These are phyloP conservation scores for Dictyostelium purpureum DNA, from an alignment of 78 protist genomes.

Conservation along the genomic window DNA sequence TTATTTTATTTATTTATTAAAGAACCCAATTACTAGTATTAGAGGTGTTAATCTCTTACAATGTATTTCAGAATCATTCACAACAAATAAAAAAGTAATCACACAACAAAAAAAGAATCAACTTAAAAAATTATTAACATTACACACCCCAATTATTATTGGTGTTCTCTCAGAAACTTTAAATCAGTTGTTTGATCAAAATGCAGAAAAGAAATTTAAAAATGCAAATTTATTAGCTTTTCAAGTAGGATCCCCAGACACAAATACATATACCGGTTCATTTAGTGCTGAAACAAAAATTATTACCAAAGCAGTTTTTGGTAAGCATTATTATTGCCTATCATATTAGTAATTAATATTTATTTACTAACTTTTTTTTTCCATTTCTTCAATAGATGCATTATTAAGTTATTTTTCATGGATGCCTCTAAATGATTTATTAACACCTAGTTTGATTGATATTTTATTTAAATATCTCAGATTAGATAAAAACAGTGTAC, in stretches of 20 bases:
- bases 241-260: constrained; percentile 70
- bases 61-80: constrained; percentile 48
- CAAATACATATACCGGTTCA: constrained; percentile 55
- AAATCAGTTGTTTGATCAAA: constrained; percentile 43
- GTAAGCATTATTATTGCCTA: constrained; percentile 2
- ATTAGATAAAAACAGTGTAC: constrained; percentile 34
- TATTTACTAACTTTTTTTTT: neutral
- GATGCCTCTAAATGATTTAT: constrained; percentile 58
- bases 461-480: constrained; percentile 62
- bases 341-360: neutral
- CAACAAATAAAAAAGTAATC: constrained; percentile 27
- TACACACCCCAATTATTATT: constrained; percentile 43
- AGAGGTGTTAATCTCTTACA: constrained; percentile 60
- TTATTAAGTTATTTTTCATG: constrained; percentile 61
- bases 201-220: constrained; percentile 38
- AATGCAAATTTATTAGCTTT: constrained; percentile 19
- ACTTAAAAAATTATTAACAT: constrained; percentile 10
- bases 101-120: constrained; percentile 21
- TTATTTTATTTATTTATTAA: neutral
- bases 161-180: constrained; percentile 4
- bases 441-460: constrained; percentile 50
- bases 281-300: constrained; percentile 20
- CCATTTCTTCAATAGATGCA: constrained; percentile 29
- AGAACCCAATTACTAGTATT: constrained; percentile 66
- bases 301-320: constrained; percentile 55